phyloP scores from a whole-genome alignment of 805 yeast species.

The Candida maesae region DNA sequence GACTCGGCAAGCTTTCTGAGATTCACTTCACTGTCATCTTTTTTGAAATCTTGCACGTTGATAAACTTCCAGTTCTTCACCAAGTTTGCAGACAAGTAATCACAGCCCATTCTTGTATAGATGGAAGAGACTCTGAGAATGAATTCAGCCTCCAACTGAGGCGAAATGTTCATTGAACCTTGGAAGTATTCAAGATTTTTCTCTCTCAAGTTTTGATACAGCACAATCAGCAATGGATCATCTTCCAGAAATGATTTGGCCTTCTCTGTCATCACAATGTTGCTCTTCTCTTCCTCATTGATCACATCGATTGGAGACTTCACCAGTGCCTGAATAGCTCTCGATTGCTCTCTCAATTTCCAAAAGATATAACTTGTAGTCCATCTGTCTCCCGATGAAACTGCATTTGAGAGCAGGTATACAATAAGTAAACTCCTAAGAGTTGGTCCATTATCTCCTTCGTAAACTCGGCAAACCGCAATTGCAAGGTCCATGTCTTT shows the following conservation, averaged over 20 bases:
- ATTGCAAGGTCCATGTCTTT: slow-evolving; percentile 72
- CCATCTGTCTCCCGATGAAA: slow-evolving; percentile 73
- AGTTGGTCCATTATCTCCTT: slow-evolving; percentile 55
- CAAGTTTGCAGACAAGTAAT: slow-evolving; percentile 61
- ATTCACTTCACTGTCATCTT: slow-evolving; percentile 12
- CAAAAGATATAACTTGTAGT: slow-evolving; percentile 75
- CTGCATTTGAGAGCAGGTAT: slow-evolving; percentile 52
- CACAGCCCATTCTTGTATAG: slow-evolving; percentile 89
- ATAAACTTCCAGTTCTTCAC: slow-evolving; percentile 66
- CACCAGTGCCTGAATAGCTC: slow-evolving; percentile 62
- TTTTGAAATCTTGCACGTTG: slow-evolving; percentile 18
- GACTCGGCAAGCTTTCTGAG: slow-evolving; percentile 6
- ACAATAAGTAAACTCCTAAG: slow-evolving; percentile 45
- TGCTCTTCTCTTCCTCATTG: slow-evolving; percentile 28
- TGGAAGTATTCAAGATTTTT: slow-evolving; percentile 45
- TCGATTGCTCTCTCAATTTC: slow-evolving; percentile 47
- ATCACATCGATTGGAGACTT: slow-evolving; percentile 45
- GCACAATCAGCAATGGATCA: slow-evolving; percentile 74
- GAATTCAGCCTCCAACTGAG: slow-evolving; percentile 54
- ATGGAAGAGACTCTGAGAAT: slow-evolving; percentile 61
- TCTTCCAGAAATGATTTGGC: slow-evolving; percentile 52
- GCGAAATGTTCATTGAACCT: slow-evolving; percentile 42
- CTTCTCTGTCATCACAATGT: slow-evolving; percentile 19
- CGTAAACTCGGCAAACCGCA: slow-evolving; percentile 75
- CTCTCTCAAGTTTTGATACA: slow-evolving; percentile 60